Base-by-base conservation (phyloP, 2,329 filamentous ascomycete genomes). In the Escovopsis weberi region DNA sequence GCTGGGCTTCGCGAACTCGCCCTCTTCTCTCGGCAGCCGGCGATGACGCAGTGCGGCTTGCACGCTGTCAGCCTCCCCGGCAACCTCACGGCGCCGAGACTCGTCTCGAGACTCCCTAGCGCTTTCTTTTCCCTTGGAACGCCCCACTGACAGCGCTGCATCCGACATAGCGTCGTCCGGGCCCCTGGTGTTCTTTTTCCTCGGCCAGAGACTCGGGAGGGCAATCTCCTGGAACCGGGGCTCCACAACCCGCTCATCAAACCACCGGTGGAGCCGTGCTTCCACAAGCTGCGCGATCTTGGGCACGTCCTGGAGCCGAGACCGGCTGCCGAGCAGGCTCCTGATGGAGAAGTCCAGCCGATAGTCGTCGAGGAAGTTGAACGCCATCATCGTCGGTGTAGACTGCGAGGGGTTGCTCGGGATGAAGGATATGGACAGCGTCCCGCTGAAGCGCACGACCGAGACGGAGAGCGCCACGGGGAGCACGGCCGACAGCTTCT, bases 401-500 rank as follows among this genome's bases (percentile, higher is more conserved):
- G 76, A 72, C 51, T 80, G 74, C 11, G 73, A 72, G 1, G 76
- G 72, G 52, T 78, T 81, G 53, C 77, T 75, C 0, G 91, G 91
- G 45, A 94, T 85, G 56, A 96, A 94, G 1, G 86, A 94, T 37
- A 96, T 83, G 37, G 85, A 93, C 15, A 98, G 66, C 0, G 91
- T 98, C 36, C 91, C 91, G 39, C 87, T 95, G 61, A 98, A 98
- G 12, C 91, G 75, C 12, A 94, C 85, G 12, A 98, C 84, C 12
- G 82, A 91, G 11, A 98, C 88, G 0, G 88, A 82, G 32, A 98
- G 68, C 0, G 89, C 91, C 15, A 98, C 88, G 3, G 91, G 91
- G 1, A 98, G 69, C 7, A 95, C 82, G 1, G 91, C 91, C 6
- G 87, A 85, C 42, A 86, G 70, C 7, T 85, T 85, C 57, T 88